Evolutionary conservation across 371 early-diverging fungal genomes (phyloP), one percentile per base, ranked within the genome.

Genomic region (Haplosporangium sp.): DNA sequence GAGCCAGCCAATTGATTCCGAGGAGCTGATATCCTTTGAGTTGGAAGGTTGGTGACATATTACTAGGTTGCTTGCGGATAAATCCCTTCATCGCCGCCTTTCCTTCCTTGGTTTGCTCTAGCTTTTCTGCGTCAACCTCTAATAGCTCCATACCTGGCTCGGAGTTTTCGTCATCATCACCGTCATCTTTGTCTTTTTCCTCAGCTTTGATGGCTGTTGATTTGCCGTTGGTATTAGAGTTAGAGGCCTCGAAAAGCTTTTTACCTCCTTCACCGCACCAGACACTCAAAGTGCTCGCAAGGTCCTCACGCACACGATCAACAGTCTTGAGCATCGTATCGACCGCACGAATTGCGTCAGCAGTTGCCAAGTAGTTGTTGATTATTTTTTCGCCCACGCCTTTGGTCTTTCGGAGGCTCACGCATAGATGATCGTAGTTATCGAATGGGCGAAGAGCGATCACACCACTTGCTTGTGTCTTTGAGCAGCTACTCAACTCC

Each of bases 21-120:
- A 96, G 87, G 45, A 98, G 87, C 82, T 99, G 99, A 76, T 98
- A 99, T n/a, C 86, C 85, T 68, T 98, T 94, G 44, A 99, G 88
- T 45, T 66, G 72, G 62, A 94, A 88, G 2, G 85, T 84, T 2
- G 74, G 71, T 50, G 84, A 89, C 62, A 94, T 76, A 56, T 81
- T 81, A 0, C 71, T 57, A 0, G 95, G 95, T 48, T 94, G 94
- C 20, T 70, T 64, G 3, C 74, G 69, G 40, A 90, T 71, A 57
- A 84, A 88, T 0, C 85, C 84, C 4, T 85, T 61, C 85, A 88
- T 77, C 1, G 88, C 88, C 42, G 83, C 84, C 15, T 60, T 67
- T 10, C 85, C 78, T 1, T 37, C 65, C 34, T 63, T 68, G 7
- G 72, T 73, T 45, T 68, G 62, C 15, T 79, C 65, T 1, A 83